phyloP scores from a whole-genome alignment of 345 rosid species.

The Garcia nutans region DNA sequence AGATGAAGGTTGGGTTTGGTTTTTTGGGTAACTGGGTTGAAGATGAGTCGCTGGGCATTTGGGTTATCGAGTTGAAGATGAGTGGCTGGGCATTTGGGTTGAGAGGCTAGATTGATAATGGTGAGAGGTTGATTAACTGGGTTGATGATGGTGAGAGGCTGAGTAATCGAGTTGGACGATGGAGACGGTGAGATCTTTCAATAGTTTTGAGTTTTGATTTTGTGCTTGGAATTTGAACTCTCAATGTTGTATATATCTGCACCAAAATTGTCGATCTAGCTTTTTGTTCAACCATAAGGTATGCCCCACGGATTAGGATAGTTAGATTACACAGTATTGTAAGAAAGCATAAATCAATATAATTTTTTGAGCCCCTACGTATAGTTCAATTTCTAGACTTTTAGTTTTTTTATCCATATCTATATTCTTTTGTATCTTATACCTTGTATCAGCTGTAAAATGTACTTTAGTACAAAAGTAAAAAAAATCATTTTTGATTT shows the following conservation, averaged over 20 bases:
- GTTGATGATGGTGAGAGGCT: too few relatives aligned
- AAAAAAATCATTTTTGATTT: slow-evolving; percentile 3
- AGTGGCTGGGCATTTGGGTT: too few relatives aligned
- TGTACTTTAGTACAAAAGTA: neutral
- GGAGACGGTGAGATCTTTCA: neutral
- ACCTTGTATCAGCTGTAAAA: neutral
- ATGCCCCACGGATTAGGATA: neutral
- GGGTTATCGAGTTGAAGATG: too few relatives aligned
- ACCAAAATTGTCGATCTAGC: neutral
- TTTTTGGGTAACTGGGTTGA: too few relatives aligned
- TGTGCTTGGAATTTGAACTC: neutral
- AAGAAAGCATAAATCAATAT: slow-evolving; percentile 7
- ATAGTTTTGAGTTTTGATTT: slow-evolving; percentile 1
- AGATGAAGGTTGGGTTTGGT: too few relatives aligned
- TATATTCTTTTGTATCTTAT: neutral
- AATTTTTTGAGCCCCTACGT: neutral
- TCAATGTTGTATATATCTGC: neutral
- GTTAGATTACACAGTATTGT: neutral
- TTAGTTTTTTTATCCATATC: neutral
- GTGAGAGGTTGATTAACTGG: too few relatives aligned
- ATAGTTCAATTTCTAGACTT: neutral
- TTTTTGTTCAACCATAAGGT: neutral
- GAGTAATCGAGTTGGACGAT: too few relatives aligned
- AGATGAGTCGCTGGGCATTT: too few relatives aligned
- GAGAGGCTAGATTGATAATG: too few relatives aligned